phyloP scores from a whole-genome alignment of 768 basidiomycete genomes.

The Kockovaella imperatae region DNA sequence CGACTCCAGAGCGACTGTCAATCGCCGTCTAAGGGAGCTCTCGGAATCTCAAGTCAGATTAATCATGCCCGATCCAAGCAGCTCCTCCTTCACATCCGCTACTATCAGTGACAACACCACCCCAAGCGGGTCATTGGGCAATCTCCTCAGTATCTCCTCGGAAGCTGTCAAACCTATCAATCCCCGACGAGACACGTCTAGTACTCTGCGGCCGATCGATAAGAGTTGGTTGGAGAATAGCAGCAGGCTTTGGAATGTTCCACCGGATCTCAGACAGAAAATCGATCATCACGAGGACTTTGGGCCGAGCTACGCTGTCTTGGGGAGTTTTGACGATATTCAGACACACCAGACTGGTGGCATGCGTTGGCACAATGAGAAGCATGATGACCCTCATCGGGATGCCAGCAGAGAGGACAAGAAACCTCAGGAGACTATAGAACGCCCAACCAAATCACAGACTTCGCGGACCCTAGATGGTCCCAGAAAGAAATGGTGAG shows the following conservation, averaged over 20 bases:
- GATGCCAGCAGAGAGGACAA: too few species aligned
- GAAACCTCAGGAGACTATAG: too few species aligned
- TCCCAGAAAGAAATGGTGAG: conserved; percentile 3
- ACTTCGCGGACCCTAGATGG: neutral
- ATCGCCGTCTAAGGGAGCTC: neutral
- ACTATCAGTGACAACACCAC: conserved; percentile 5
- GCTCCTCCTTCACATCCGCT: conserved; percentile 2
- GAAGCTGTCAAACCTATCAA: neutral
- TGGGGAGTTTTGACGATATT: neutral
- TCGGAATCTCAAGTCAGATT: conserved; percentile 2
- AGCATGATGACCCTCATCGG: too few species aligned
- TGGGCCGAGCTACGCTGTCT: neutral
- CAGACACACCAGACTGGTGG: too few species aligned
- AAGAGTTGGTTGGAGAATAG: conserved; percentile 8
- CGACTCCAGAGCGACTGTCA: conserved; percentile 5
- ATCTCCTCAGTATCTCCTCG: neutral
- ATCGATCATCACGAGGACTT: too few species aligned
- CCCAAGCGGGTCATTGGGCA: conserved; percentile 7
- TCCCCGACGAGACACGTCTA: neutral
- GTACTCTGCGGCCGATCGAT: conserved; percentile 3
- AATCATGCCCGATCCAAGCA: conserved; percentile 10
- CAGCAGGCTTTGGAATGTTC: neutral
- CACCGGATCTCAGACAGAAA: too few species aligned
- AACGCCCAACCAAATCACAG: neutral
- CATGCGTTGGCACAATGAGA: too few species aligned